Percentiles rank a stretch among this genome's conserved stretches.
Conservation (phyloP, 768 basidiomycete species). For the Polyporus arcularius region DNA sequence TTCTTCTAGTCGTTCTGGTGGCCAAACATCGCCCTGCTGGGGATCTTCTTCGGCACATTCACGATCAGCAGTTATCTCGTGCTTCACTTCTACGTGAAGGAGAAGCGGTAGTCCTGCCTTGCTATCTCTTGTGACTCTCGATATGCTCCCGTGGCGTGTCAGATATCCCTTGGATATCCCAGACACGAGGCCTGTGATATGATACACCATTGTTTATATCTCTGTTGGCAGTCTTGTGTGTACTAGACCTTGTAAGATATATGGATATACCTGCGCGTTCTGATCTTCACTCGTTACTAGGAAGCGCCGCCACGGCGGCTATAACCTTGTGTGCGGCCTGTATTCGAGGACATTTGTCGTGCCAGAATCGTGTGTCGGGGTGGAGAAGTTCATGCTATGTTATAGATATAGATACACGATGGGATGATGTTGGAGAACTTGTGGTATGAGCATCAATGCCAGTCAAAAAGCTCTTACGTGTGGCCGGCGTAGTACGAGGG, state of each 20-base stretch:
- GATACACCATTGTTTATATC: conserved; percentile 2
- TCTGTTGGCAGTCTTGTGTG: conserved; percentile 14
- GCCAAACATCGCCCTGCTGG: conserved; percentile 88
- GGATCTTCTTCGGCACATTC: conserved; percentile 83
- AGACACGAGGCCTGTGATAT: background rate
- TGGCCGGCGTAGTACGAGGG: no score
- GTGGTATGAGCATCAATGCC: no score
- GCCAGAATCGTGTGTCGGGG: no score
- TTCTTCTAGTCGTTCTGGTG: conserved; percentile 86
- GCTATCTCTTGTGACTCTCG: background rate
- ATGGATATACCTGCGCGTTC: background rate
- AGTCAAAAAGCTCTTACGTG: no score
- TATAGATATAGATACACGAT: no score
- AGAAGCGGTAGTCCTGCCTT: conserved; percentile 48
- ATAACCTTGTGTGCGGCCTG: no score
- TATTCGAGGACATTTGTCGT: no score
- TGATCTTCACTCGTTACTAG: no score
- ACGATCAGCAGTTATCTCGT: conserved; percentile 76
- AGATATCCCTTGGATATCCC: background rate
- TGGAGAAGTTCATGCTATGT: no score
- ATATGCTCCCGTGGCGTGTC: background rate
- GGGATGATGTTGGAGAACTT: no score
- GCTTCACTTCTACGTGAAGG: conserved; percentile 88
- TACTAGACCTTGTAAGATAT: conserved; percentile 15
- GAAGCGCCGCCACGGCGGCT: no score